Evolutionary conservation across 2,329 filamentous ascomycete species (phyloP).

Genomic region (Didymella pomorum): DNA sequence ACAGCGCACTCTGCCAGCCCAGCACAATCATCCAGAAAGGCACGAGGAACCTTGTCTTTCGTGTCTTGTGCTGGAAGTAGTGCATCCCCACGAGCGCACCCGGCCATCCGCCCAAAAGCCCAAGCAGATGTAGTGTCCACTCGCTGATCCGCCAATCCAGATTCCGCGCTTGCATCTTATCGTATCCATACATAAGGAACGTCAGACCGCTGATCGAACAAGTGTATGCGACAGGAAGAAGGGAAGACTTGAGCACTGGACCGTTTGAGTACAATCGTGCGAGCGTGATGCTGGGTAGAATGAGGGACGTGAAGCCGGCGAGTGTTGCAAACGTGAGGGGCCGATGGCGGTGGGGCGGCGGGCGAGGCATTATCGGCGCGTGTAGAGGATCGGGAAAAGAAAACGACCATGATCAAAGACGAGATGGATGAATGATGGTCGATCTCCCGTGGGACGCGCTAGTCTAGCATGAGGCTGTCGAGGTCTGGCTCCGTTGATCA

Average conservation of each 20-base stretch:
- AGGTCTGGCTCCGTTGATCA: neutral
- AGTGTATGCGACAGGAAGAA: constrained; percentile 30
- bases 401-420: neutral
- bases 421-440: neutral
- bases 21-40: constrained; percentile 45
- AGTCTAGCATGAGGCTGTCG: neutral
- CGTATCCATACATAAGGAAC: constrained; percentile 47
- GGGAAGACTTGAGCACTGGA: constrained; percentile 19
- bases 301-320: constrained; percentile 49
- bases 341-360: constrained; percentile 29
- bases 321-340: constrained; percentile 39
- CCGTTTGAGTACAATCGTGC: constrained; percentile 41
- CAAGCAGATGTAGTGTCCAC: constrained; percentile 40
- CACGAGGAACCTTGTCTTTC: constrained; percentile 40
- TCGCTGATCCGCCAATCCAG: constrained; percentile 45
- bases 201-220: constrained; percentile 33
- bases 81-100: constrained; percentile 46
- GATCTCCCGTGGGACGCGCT: neutral
- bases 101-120: constrained; percentile 45
- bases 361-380: constrained; percentile 19
- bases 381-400: neutral
- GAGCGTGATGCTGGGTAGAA: constrained; percentile 65
- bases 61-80: constrained; percentile 50
- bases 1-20: constrained; percentile 41
- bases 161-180: constrained; percentile 47